Conservation (phyloP, 2,329 filamentous ascomycete genomes). For the Chaetothyriales sp. region DNA sequence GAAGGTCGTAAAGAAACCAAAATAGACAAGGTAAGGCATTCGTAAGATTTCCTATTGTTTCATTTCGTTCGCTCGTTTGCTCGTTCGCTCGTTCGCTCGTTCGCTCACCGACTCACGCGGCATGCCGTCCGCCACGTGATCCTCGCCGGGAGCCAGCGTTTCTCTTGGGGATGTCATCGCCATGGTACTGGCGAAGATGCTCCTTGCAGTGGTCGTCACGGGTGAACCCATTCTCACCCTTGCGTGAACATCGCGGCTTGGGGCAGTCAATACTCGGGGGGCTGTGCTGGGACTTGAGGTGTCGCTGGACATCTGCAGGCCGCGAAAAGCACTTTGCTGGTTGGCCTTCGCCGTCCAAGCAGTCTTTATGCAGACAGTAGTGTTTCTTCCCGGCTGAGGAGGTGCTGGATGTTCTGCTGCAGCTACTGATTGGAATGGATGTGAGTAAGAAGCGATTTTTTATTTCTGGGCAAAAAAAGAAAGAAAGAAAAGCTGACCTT, state of each 20-base stretch:
- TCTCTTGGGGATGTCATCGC: constrained; percentile 28
- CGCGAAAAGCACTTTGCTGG: constrained; percentile 27
- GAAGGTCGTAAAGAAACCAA: background rate
- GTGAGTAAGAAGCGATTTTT: background rate
- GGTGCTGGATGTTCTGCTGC: background rate
- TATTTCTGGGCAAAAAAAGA: background rate
- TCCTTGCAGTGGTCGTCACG: constrained; percentile 45
- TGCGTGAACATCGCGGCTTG: constrained; percentile 31
- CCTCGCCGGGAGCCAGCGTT: background rate
- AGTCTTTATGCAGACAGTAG: constrained; percentile 18
- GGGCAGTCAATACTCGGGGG: constrained; percentile 31
- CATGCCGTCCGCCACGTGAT: background rate
- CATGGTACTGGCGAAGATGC: constrained; percentile 44
- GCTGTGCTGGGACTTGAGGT: constrained; percentile 34
- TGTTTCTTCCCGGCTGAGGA: background rate
- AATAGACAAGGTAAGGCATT: background rate
- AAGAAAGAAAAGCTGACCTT: background rate
- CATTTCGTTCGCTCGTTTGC: background rate
- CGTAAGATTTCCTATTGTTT: background rate
- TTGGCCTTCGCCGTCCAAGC: constrained; percentile 13
- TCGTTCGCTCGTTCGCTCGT: background rate
- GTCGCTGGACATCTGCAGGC: constrained; percentile 37
- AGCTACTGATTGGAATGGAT: background rate
- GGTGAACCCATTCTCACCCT: constrained; percentile 38
- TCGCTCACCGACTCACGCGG: background rate